Evolutionary conservation across 139 green algal species (phyloP).

Genomic region (Auxenochlorella pyrenoidosa): DNA sequence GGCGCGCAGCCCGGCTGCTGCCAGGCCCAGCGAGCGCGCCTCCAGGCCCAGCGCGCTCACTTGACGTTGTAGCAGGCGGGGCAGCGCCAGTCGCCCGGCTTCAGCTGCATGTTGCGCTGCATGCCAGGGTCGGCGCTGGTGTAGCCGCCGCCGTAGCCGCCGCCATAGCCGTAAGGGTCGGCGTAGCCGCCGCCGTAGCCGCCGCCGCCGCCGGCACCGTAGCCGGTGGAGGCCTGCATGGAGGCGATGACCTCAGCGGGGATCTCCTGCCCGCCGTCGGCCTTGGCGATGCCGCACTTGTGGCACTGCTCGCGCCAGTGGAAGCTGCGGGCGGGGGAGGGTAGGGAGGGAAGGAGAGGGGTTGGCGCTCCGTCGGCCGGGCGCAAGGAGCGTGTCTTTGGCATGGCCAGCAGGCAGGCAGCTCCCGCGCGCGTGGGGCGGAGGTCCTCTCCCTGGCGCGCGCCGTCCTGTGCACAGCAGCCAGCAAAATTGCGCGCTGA

Average conservation of each 20-base stretch:
- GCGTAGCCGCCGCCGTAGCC: not conserved
- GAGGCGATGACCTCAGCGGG: not conserved
- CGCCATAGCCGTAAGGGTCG: not conserved
- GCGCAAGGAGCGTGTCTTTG: not conserved
- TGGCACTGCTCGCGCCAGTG: constrained; percentile 8
- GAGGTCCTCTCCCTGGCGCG: too few species aligned
- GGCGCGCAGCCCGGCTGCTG: not conserved
- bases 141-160: not conserved
- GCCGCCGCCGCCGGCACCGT: not conserved
- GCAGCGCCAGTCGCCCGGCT: constrained; percentile 42
- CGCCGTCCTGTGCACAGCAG: too few species aligned
- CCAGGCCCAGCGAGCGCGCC: not conserved
- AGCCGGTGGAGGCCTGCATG: not conserved
- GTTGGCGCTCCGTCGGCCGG: not conserved
- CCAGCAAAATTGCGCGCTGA: too few species aligned
- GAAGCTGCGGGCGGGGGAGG: not conserved
- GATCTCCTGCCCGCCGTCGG: not conserved
- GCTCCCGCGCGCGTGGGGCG: too few species aligned
- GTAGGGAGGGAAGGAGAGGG: not conserved
- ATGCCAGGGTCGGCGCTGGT: not conserved
- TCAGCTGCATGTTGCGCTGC: not conserved
- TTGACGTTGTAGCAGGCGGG: constrained; percentile 42
- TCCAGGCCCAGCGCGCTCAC: constrained; percentile 4
- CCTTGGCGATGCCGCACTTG: constrained; percentile 25
- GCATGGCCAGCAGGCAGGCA: not conserved